Base-by-base conservation (phyloP, 1,284 basidiomycete species). In the Leccinum angustisporum region DNA sequence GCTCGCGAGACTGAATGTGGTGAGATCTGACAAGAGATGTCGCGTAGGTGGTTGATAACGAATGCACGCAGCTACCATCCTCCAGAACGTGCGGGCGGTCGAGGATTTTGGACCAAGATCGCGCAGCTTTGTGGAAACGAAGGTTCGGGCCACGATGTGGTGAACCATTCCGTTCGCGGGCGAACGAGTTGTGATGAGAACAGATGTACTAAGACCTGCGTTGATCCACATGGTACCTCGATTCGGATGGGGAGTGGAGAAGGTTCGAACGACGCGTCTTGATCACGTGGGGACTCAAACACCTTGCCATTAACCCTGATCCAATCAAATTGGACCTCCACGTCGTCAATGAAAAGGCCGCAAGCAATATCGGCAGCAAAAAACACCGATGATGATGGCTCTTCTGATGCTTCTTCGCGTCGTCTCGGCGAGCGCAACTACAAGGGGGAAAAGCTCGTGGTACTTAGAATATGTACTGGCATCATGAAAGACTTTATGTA, bases 121-220 rank as follows among this genome's bases (percentile, higher is more conserved):
- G 57, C 62, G 69, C 27, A 73, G 54, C 51, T 66, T 73, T 46
- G 69, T 70, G 3, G 69, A 66, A 33, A 73, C 62, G 25, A 70
- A 73, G 50, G 60, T 72, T 36, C 56, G 69, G 40, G 72, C 72
- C 18, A 73, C 61, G 14, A 62, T 58, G 43, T 72, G 69, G 21
- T 73, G 70, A 43, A 71, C 51, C 69, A 73, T 70, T 54, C 69
- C 69, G 36, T 70, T 70, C 9, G 72, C 70, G 1, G 72, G 70
- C 2, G 69, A 62, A 34, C 16, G 7, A 5, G 63, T 56, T 5
- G 70, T 72, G 18, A 72, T 71, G 57, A 73, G 71, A 43, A 73
- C 40, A 3, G 63, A 69, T 38, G 72, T 73, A 54, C 70, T 73
- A 1, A 70, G 69, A 2, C 69, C 69, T 52, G 69, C 69, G 61